Conservation (phyloP, 116 monocot genomes). For the Dioscorea cayenensis region DNA sequence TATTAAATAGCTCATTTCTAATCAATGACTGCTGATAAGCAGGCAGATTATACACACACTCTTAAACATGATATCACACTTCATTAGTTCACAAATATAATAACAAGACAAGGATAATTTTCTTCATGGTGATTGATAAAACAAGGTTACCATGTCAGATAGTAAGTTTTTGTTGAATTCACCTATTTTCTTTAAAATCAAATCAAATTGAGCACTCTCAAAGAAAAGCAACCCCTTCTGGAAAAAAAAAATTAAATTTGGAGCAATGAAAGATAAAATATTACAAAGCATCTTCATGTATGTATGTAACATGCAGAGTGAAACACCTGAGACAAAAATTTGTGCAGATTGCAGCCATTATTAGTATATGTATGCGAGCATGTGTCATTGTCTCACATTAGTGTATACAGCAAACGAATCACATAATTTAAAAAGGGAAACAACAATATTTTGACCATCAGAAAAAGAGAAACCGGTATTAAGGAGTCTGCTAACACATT, state of each 20-base stretch:
- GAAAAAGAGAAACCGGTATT: too few relatives aligned
- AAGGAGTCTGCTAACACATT: neutral
- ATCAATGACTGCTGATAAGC: too few relatives aligned
- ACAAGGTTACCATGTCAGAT: slow-evolving; percentile 45
- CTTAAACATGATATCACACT: too few relatives aligned
- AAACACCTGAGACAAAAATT: neutral
- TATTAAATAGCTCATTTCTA: too few relatives aligned
- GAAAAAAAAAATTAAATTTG: slow-evolving; percentile 12
- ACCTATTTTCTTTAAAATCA: slow-evolving; percentile 82
- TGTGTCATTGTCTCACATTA: too few relatives aligned
- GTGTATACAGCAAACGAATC: too few relatives aligned
- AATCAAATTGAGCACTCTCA: slow-evolving; percentile 86
- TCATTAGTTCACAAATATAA: too few relatives aligned
- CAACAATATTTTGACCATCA: too few relatives aligned
- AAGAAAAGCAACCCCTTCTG: slow-evolving; percentile 94
- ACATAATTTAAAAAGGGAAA: too few relatives aligned
- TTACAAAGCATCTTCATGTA: neutral
- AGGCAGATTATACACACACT: too few relatives aligned
- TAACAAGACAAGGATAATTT: too few relatives aligned
- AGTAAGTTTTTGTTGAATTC: slow-evolving; percentile 65
- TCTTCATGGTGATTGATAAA: too few relatives aligned
- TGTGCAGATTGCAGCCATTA: neutral
- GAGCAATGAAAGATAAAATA: neutral
- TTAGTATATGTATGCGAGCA: neutral
- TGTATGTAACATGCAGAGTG: neutral